A percentile compares a stretch with the other conserved stretches of the same genome.
phyloP scores from a whole-genome alignment of 129 eudicot species.

The Cynara cardunculus region DNA sequence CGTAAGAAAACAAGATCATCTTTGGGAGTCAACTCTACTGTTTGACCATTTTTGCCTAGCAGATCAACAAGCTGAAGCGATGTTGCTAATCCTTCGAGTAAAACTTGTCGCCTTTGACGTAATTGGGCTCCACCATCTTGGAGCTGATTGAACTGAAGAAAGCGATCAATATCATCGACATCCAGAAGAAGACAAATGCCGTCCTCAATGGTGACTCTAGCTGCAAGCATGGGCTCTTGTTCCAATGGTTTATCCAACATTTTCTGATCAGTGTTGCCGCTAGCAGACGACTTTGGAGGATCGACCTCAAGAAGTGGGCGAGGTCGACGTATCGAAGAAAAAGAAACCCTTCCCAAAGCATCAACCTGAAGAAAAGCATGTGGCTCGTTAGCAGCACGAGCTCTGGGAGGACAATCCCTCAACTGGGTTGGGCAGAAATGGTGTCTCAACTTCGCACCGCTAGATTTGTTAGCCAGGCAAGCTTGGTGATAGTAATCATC shows the following conservation, averaged over 20 bases:
- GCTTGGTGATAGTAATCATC: conserved; percentile 98
- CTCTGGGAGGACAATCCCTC: conserved; percentile 56
- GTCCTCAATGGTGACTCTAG: conserved; percentile 88
- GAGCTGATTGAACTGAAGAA: conserved; percentile 66
- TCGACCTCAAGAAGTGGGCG: conserved; percentile 96
- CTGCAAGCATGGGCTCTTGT: conserved; percentile 99
- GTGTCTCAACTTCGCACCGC: conserved; percentile 62
- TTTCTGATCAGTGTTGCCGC: conserved; percentile 51
- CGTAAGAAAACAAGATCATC: conserved; percentile 79
- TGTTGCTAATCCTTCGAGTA: conserved; percentile 81
- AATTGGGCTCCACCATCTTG: conserved; percentile 71
- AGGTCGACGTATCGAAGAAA: conserved; percentile 94
- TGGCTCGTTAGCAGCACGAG: conserved; percentile 72
- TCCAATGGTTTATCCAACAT: conserved; percentile 72
- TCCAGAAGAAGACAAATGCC: conserved; percentile 84
- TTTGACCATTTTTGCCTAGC: conserved; percentile 52
- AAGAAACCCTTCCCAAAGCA: conserved; percentile 89
- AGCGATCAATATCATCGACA: conserved; percentile 90
- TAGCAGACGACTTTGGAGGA: conserved; percentile 44
- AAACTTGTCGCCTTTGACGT: conserved; percentile 69
- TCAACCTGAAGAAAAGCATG: conserved; percentile 92
- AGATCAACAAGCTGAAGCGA: conserved; percentile 94
- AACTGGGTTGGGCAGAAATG: conserved; percentile 83
- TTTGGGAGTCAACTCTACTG: conserved; percentile 45
- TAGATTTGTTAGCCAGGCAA: conserved; percentile 56